Base-by-base conservation (phyloP, 2,329 filamentous ascomycete species). In the Sporothrix inflata region DNA sequence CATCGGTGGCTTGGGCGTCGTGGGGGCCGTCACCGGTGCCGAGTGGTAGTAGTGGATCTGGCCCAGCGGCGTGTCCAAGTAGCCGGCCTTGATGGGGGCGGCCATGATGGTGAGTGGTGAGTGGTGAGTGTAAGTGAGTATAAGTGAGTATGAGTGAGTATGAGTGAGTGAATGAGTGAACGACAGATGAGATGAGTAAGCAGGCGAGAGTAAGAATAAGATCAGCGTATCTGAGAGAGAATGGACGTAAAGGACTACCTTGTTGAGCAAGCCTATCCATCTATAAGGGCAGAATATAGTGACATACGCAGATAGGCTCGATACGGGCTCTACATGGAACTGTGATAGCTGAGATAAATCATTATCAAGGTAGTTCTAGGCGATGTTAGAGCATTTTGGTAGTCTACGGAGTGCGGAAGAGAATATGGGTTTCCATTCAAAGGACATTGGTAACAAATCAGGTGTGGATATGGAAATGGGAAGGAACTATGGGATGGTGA, bases 41-140 rank as follows among this genome's bases (percentile, higher is more conserved):
- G 69, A 61, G 69, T 69, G 72, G 27, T 53, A 74, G 61, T 75
- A 74, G 69, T 75, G 74, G 60, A 75, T 40, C 61, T 76, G 74
- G 30, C 74, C 73, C 38, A 66, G 42, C 16, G 74, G 49, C 30
- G 72, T 74, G 49, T 74, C 71, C 69, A 68, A 51, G 49, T 75
- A 75, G 63, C 19, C 70, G 21, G 61, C 61, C 49, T 66, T 71
- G 70, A 66, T 66, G 5, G 68, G 40, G 21, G 53, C 30, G n/a
- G 49, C 30, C 66, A 55, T 69, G 45, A 34, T 6, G 30, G 30
- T 34, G 30, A 34, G 30, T 34, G 30, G 30, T 34, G 30, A 34
- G 30, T 34, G 30, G 6, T 3, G 30, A n/a, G n/a, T n/a, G n/a
- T n/a, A n/a, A n/a, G n/a, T n/a, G n/a, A n/a, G n/a, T n/a, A n/a